Percentiles rank a stretch among this genome's conserved stretches.
phyloP scores from a whole-genome alignment of 805 yeast species.

The Saccharomycopsis javanensis region DNA sequence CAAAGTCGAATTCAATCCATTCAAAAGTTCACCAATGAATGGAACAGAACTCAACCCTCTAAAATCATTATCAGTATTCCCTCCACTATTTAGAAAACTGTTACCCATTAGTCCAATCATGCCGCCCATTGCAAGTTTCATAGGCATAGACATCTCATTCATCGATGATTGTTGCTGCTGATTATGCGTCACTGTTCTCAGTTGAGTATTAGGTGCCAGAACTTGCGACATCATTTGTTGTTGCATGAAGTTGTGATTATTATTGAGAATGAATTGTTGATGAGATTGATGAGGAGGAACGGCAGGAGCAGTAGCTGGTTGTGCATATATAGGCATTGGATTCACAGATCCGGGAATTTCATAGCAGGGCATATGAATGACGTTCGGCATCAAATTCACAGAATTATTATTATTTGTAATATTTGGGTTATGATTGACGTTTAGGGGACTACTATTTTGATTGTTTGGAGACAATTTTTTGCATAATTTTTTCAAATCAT shows the following conservation, averaged over 20 bases:
- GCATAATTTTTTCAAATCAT: slow-evolving; percentile 28
- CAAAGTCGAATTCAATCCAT: not conserved
- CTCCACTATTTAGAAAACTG: slow-evolving; percentile 1
- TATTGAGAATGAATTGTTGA: not conserved
- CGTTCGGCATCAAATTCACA: not conserved
- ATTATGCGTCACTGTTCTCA: not conserved
- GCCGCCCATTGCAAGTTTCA: slow-evolving; percentile 13
- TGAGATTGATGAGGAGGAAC: not conserved
- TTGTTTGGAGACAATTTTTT: slow-evolving; percentile 1
- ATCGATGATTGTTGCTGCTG: not conserved
- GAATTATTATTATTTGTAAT: not conserved
- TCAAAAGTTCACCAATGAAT: not conserved
- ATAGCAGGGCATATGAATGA: not conserved
- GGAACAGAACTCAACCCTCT: slow-evolving; percentile 10
- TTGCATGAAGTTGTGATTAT: not conserved
- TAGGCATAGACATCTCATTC: slow-evolving; percentile 11
- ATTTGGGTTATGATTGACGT: not conserved
- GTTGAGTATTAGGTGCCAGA: not conserved
- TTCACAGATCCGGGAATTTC: not conserved
- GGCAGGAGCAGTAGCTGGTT: not conserved
- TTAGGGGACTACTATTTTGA: not conserved
- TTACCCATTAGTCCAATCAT: slow-evolving; percentile 11
- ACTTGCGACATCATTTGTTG: slow-evolving; percentile 2
- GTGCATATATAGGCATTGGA: not conserved
- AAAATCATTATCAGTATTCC: slow-evolving; percentile 1